Evolutionary conservation across 371 early-diverging fungal genomes (phyloP).

Genomic region (Rhizopus microsporus): DNA sequence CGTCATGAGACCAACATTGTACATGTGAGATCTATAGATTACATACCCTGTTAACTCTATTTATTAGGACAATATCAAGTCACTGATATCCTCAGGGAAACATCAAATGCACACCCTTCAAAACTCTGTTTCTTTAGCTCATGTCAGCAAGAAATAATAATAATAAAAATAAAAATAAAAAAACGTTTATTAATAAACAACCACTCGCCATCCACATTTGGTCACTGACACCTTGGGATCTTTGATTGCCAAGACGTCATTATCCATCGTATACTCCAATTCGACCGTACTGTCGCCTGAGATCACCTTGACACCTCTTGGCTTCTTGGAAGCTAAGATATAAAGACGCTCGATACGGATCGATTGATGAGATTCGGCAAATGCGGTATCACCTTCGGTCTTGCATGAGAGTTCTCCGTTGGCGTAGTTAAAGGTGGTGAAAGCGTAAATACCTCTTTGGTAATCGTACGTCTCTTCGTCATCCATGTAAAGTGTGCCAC

Average conservation of each 20-base stretch:
- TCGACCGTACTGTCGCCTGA: constrained; percentile 9
- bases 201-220: constrained; percentile 62
- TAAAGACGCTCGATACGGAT: constrained; percentile 50
- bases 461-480: constrained; percentile 88
- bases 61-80: constrained; percentile 55
- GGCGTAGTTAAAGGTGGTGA: constrained; percentile 48
- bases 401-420: constrained; percentile 30
- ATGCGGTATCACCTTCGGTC: constrained; percentile 21
- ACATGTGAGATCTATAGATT: constrained; percentile 14
- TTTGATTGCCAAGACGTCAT: constrained; percentile 56
- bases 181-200: constrained; percentile 28
- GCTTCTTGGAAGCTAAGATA: constrained; percentile 37
- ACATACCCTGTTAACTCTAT: background rate
- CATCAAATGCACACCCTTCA: constrained; percentile 63
- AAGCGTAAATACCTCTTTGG: constrained; percentile 63
- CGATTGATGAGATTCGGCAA: constrained; percentile 23
- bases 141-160: constrained; percentile 20
- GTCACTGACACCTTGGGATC: constrained; percentile 67
- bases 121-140: constrained; percentile 48
- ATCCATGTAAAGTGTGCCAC: constrained; percentile 83
- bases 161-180: too few species aligned
- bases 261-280: constrained; percentile 25
- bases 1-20: constrained; percentile 57
- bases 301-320: constrained; percentile 21
- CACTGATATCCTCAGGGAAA: constrained; percentile 57